Evolutionary conservation across 2,329 filamentous ascomycete genomes (phyloP).

Genomic region (Mollisiaceae sp.): DNA sequence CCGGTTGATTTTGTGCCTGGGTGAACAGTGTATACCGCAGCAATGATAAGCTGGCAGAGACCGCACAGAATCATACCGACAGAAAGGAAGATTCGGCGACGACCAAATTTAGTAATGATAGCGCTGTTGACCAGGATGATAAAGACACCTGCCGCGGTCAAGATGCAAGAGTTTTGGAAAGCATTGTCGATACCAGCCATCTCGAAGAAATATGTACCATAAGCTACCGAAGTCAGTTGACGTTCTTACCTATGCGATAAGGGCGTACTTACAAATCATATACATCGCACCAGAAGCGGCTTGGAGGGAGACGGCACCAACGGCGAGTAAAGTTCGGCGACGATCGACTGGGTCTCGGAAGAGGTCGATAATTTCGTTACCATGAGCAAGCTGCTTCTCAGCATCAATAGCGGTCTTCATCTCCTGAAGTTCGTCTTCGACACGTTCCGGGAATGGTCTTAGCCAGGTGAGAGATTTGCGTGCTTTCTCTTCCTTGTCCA

Average conservation of each 20-base stretch:
- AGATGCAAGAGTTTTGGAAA: conserved; percentile 62
- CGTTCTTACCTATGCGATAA: conserved; percentile 14
- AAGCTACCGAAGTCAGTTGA: conserved; percentile 45
- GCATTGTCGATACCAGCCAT: conserved; percentile 61
- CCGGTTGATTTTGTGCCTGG: conserved; percentile 47
- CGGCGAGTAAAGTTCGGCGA: conserved; percentile 53
- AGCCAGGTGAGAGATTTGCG: conserved; percentile 41
- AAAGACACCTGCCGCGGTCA: conserved; percentile 58
- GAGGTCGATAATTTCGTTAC: conserved; percentile 50
- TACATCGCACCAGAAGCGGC: conserved; percentile 61
- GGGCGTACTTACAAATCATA: conserved; percentile 52
- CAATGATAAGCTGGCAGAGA: conserved; percentile 58
- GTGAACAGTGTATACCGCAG: conserved; percentile 54
- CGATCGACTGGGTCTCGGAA: conserved; percentile 57
- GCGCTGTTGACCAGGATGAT: conserved; percentile 59
- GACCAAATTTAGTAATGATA: conserved; percentile 58
- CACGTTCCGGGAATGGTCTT: conserved; percentile 40
- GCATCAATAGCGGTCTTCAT: conserved; percentile 41
- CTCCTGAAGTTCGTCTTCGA: conserved; percentile 40
- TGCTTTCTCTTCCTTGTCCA: conserved; percentile 36
- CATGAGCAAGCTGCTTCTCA: conserved; percentile 37
- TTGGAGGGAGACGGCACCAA: conserved; percentile 55
- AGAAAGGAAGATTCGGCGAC: conserved; percentile 58
- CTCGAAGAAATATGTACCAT: conserved; percentile 64
- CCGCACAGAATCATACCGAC: conserved; percentile 57